Evolutionary conservation across 2,329 filamentous ascomycete species (phyloP).

Genomic region (Ramularia endophylla): DNA sequence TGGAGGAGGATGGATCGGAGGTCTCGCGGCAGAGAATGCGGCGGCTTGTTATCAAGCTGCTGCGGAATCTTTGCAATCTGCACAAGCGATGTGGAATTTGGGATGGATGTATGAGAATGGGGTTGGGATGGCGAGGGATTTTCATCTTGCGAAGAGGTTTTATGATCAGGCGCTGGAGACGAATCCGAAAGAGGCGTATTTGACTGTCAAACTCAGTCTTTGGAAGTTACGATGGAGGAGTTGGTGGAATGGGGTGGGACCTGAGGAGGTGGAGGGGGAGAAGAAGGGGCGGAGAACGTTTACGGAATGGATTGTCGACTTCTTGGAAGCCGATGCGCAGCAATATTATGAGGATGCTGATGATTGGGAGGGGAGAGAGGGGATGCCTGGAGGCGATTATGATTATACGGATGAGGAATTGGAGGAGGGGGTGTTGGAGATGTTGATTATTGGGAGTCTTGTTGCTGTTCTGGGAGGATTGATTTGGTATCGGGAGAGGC

Average conservation of each 20-base stretch:
- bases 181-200: constrained; percentile 75
- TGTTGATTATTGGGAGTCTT: constrained; percentile 72
- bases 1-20: constrained; percentile 66
- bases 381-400: constrained; percentile 45
- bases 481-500: constrained; percentile 71
- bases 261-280: too few relatives aligned
- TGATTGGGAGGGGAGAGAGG: constrained; percentile 43
- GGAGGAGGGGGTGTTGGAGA: constrained; percentile 75
- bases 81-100: constrained; percentile 93
- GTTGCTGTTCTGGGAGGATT: constrained; percentile 68
- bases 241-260: constrained; percentile 78
- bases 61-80: constrained; percentile 84
- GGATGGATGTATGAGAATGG: constrained; percentile 99
- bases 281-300: constrained; percentile 40
- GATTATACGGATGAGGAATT: constrained; percentile 54
- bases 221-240: constrained; percentile 78
- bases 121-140: constrained; percentile 86
- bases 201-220: constrained; percentile 83
- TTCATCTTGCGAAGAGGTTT: constrained; percentile 92
- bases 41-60: constrained; percentile 93
- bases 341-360: constrained; percentile 37
- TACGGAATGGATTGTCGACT: constrained; percentile 80
- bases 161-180: constrained; percentile 91
- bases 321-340: constrained; percentile 56
- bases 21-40: constrained; percentile 62